These are phyloP conservation scores for Eucalyptus fibrosa DNA, from an alignment of 345 rosid species.

Conservation along the genomic window DNA sequence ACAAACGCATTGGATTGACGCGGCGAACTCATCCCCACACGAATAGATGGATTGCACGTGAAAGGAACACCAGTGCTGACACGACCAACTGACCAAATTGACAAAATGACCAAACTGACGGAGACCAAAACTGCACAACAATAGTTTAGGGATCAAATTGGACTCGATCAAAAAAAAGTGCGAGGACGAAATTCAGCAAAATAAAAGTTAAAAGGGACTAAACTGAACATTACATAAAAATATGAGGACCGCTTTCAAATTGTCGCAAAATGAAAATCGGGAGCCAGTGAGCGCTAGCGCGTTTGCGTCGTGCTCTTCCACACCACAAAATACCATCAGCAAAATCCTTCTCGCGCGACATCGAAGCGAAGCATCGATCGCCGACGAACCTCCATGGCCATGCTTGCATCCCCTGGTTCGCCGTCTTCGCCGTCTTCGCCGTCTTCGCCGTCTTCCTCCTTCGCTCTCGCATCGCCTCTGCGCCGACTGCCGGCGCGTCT, in stretches of 20 bases:
- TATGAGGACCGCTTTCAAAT: background rate
- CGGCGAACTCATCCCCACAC: background rate
- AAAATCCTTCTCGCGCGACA: background rate
- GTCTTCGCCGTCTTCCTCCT: conserved; percentile 4
- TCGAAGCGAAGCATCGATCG: background rate
- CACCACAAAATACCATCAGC: background rate
- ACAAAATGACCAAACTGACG: background rate
- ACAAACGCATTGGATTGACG: background rate
- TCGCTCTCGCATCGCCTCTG: conserved; percentile 5
- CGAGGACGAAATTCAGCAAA: background rate
- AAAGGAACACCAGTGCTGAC: background rate
- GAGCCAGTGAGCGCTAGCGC: background rate
- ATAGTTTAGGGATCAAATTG: background rate
- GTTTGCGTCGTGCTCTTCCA: background rate
- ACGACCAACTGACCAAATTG: background rate
- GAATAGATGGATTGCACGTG: accelerated
- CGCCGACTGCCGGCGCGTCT: background rate
- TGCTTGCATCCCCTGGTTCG: background rate
- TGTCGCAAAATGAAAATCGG: background rate
- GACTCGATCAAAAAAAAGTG: background rate
- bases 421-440: background rate
- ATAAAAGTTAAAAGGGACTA: background rate
- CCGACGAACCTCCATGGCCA: background rate
- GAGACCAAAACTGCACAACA: background rate
- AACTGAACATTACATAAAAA: background rate